Evolutionary conservation across 352 stramenopile species (phyloP).

Genomic region (Phytophthora pisi): DNA sequence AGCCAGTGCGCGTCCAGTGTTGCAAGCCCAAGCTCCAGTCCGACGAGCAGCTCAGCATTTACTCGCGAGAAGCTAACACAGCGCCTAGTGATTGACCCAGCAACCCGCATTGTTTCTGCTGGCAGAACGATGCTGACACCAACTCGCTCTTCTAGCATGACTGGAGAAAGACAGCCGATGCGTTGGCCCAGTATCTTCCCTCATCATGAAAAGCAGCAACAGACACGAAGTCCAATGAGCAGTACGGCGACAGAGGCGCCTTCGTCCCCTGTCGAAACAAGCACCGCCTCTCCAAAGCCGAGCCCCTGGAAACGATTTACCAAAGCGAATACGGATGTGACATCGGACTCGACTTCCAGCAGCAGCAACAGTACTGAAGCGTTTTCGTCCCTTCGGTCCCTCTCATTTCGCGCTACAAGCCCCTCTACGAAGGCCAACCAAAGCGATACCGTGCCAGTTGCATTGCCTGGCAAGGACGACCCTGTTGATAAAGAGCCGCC

Average conservation of each 20-base stretch:
- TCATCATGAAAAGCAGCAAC: slow-evolving; percentile 35
- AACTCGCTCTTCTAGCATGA: slow-evolving; percentile 24
- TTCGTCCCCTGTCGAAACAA: slow-evolving; percentile 12
- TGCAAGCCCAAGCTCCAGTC: slow-evolving; percentile 15
- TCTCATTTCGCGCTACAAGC: slow-evolving; percentile 11
- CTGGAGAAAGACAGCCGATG: slow-evolving; percentile 26
- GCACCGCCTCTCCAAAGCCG: slow-evolving; percentile 15
- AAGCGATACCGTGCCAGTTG: slow-evolving; percentile 6
- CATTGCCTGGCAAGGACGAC: slow-evolving; percentile 8
- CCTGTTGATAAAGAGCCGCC: slow-evolving; percentile 5
- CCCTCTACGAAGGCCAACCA: slow-evolving; percentile 1
- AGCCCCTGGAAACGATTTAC: slow-evolving; percentile 21
- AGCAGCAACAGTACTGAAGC: slow-evolving; percentile 8
- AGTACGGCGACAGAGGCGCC: slow-evolving; percentile 18
- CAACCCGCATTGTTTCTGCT: slow-evolving; percentile 17
- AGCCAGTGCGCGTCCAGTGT: slow-evolving; percentile 9
- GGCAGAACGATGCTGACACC: slow-evolving; percentile 34
- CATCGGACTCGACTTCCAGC: slow-evolving; percentile 7
- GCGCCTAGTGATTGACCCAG: slow-evolving; percentile 41
- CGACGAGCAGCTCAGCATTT: slow-evolving; percentile 20
- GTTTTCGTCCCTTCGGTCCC: slow-evolving; percentile 14
- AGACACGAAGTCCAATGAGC: slow-evolving; percentile 40
- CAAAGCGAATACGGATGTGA: slow-evolving; percentile 23
- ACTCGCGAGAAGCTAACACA: slow-evolving; percentile 39
- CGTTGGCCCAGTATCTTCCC: slow-evolving; percentile 47